Percentiles rank a stretch among this genome's conserved stretches.
Conservation (phyloP, 495 filamentous ascomycete genomes). For the Aspergillus sparsus region DNA sequence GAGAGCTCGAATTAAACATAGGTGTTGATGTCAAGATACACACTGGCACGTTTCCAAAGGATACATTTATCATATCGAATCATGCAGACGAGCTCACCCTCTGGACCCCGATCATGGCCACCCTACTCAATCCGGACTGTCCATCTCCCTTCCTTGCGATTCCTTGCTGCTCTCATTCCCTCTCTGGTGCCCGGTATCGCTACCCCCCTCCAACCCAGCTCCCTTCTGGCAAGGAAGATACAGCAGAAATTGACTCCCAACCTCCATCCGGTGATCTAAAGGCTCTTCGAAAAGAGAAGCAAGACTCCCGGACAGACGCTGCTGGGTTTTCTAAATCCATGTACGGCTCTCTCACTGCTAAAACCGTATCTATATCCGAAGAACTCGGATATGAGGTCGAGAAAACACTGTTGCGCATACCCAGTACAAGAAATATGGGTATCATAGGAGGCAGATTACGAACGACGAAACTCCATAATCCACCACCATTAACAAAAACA, state of each 20-base stretch:
- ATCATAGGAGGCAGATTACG: slow-evolving; percentile 62
- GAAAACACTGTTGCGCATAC: slow-evolving; percentile 78
- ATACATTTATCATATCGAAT: slow-evolving; percentile 93
- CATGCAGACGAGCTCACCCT: slow-evolving; percentile 94
- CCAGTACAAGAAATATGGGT: slow-evolving; percentile 83
- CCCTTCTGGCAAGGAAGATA: slow-evolving; percentile 25
- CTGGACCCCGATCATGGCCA: slow-evolving; percentile 90
- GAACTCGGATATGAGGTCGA: slow-evolving; percentile 77
- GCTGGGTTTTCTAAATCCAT: slow-evolving; percentile 50
- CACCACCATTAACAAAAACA: no score
- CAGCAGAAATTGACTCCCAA: slow-evolving; percentile 22
- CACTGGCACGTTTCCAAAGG: slow-evolving; percentile 67
- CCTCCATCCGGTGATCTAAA: slow-evolving; percentile 46
- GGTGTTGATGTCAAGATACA: slow-evolving; percentile 46
- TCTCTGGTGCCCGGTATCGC: slow-evolving; percentile 71
- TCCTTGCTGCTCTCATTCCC: slow-evolving; percentile 89
- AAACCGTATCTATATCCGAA: slow-evolving; percentile 63
- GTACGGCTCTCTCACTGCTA: slow-evolving; percentile 74
- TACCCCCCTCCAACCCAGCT: slow-evolving; percentile 50
- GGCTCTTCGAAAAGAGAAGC: slow-evolving; percentile 39
- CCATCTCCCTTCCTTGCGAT: slow-evolving; percentile 79
- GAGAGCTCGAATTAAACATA: slow-evolving; percentile 17
- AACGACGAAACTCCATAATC: slow-evolving; percentile 2
- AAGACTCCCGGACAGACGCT: slow-evolving; percentile 32
- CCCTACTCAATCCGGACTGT: slow-evolving; percentile 57